phyloP scores from a whole-genome alignment of 2,329 filamentous ascomycete species.

The Pseudocercospora cruenta region DNA sequence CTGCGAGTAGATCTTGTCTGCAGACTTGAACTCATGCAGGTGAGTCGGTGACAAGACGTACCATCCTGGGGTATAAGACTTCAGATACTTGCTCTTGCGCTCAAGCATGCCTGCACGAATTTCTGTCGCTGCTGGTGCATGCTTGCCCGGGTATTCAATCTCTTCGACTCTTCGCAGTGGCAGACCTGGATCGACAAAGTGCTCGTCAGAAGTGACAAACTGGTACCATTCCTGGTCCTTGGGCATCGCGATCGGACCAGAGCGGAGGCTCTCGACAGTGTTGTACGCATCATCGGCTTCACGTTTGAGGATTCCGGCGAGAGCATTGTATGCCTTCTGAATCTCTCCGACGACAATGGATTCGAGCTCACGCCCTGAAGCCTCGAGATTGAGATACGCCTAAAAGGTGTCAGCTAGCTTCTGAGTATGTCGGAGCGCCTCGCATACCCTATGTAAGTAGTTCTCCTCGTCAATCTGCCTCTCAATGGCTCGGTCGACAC shows the following conservation, averaged over 20 bases:
- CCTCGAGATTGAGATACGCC: conserved; percentile 94
- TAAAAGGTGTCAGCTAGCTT: conserved; percentile 45
- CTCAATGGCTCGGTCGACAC: conserved; percentile 87
- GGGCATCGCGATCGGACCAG: conserved; percentile 86
- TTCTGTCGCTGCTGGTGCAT: conserved; percentile 80
- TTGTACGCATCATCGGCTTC: conserved; percentile 82
- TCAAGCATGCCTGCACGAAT: conserved; percentile 89
- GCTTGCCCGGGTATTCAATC: conserved; percentile 88
- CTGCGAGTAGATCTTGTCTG: conserved; percentile 79
- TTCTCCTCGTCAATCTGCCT: conserved; percentile 96
- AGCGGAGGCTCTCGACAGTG: conserved; percentile 77
- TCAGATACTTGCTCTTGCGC: conserved; percentile 97
- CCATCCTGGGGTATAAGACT: conserved; percentile 96
- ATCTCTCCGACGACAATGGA: conserved; percentile 96
- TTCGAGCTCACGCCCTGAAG: conserved; percentile 90
- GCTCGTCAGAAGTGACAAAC: conserved; percentile 79
- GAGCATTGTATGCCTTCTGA: conserved; percentile 95
- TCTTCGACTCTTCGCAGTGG: conserved; percentile 77
- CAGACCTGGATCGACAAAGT: conserved; percentile 83
- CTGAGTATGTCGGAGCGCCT: neutral
- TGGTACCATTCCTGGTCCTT: conserved; percentile 89
- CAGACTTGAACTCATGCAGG: conserved; percentile 98
- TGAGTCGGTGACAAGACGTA: conserved; percentile 96
- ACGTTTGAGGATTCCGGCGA: conserved; percentile 86
- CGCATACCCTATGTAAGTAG: conserved; percentile 82